These are phyloP conservation scores for Xylaria sp. DNA, from an alignment of 2,329 filamentous ascomycete species.

Conservation along the genomic window DNA sequence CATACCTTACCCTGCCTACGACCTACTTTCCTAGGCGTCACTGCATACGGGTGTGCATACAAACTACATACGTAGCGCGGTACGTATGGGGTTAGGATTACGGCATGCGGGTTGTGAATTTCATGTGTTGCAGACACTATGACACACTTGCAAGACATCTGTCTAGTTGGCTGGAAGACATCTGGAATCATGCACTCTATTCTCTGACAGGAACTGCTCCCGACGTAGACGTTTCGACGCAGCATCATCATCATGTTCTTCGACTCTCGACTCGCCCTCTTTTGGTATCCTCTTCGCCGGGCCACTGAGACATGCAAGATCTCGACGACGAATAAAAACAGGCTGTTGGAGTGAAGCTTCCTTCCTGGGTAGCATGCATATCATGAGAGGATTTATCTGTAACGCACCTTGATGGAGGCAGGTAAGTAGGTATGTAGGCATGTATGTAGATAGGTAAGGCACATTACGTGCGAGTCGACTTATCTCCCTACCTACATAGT, in stretches of 20 bases:
- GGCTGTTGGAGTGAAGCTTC: not conserved
- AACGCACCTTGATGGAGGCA: constrained; percentile 2
- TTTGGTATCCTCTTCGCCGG: not conserved
- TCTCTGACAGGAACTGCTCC: constrained; percentile 1
- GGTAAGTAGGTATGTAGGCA: not conserved
- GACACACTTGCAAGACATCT: not conserved
- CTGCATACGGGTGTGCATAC: constrained; percentile 8
- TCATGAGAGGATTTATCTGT: constrained; percentile 4
- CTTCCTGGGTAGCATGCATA: constrained; percentile 6
- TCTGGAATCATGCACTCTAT: constrained; percentile 26
- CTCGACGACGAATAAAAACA: constrained; percentile 10
- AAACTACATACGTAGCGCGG: constrained; percentile 5
- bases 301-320: not conserved
- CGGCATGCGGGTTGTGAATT: not conserved
- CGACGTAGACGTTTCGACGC: not conserved
- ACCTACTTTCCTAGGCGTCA: constrained; percentile 29
- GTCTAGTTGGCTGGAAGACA: constrained; percentile 16
- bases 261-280: not conserved
- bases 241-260: not conserved
- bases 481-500: not conserved
- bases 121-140: constrained; percentile 23
- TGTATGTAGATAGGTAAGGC: not conserved
- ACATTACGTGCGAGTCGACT: not conserved
- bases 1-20: constrained; percentile 34
- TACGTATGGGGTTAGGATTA: not conserved